Conservation (phyloP, 805 yeast genomes). For the Ogataea methanolica region DNA sequence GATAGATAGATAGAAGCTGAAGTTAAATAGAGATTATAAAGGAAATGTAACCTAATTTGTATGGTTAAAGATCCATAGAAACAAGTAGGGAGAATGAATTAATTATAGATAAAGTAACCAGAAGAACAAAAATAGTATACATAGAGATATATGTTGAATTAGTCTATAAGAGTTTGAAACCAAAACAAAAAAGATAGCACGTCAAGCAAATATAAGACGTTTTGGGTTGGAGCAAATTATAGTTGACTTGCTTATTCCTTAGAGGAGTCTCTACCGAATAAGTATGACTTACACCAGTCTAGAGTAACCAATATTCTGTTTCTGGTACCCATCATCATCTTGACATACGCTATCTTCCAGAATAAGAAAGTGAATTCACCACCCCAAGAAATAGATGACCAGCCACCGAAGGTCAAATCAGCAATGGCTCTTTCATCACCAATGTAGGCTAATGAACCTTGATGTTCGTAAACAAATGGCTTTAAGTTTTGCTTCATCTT, state of each 20-base stretch:
- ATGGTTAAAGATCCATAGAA: too few species aligned
- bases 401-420: constrained; percentile 74
- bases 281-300: constrained; percentile 84
- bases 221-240: not conserved
- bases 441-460: constrained; percentile 91
- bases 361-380: constrained; percentile 85
- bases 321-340: constrained; percentile 87
- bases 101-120: too few species aligned
- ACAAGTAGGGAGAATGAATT: too few species aligned
- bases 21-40: too few species aligned
- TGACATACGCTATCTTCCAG: constrained; percentile 93
- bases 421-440: constrained; percentile 95
- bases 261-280: constrained; percentile 92
- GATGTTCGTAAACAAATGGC: constrained; percentile 78
- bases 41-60: too few species aligned
- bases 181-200: not conserved
- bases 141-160: not conserved
- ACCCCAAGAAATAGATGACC: constrained; percentile 75
- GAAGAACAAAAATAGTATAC: too few species aligned
- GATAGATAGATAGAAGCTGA: too few species aligned
- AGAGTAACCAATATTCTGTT: constrained; percentile 80
- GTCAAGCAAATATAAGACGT: not conserved
- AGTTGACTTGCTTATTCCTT: constrained; percentile 49
- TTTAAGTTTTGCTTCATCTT: constrained; percentile 38
- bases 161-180: not conserved